Evolutionary conservation across 169 alveolate genomes (phyloP).

Genomic region (Neospora caninum): DNA sequence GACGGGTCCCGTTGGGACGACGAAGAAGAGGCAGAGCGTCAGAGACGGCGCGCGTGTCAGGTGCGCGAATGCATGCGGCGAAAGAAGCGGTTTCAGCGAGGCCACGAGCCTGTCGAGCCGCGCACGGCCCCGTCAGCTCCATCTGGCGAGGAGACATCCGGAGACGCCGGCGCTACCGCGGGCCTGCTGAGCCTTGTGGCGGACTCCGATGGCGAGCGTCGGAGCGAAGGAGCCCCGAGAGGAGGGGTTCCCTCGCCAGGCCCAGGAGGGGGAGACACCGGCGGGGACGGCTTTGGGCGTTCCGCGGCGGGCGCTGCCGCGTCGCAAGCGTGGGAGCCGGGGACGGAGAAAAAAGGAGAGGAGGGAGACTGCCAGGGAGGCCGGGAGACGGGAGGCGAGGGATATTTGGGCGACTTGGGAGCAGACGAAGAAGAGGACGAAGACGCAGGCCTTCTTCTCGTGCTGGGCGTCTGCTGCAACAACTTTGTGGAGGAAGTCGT

Average conservation of each 20-base stretch:
- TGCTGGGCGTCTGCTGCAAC: conserved; percentile 31
- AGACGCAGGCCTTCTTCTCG: conserved; percentile 26
- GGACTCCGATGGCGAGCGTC: no score
- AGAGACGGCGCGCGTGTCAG: not conserved
- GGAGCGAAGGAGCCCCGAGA: no score
- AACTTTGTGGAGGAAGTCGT: conserved; percentile 16
- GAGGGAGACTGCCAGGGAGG: not conserved
- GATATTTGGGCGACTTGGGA: not conserved
- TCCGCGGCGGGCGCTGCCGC: not conserved
- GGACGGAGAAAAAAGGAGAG: conserved; percentile 1
- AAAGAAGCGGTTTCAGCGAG: not conserved
- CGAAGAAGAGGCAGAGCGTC: conserved; percentile 9
- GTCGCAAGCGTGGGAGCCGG: not conserved
- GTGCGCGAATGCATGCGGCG: not conserved
- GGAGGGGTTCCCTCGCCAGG: no score
- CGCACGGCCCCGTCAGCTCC: not conserved
- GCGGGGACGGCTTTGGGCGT: not conserved
- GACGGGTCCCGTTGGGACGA: not conserved
- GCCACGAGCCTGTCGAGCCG: not conserved
- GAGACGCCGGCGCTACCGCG: no score
- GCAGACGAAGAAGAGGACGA: conserved; percentile 34
- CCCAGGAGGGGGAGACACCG: not conserved
- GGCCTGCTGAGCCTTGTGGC: no score
- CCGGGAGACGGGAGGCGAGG: not conserved
- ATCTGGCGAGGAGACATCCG: not conserved